A percentile compares a stretch with the other conserved stretches of the same genome.
Evolutionary conservation across 1,284 basidiomycete species (phyloP).

Genomic region (Trichosporon sp.): DNA sequence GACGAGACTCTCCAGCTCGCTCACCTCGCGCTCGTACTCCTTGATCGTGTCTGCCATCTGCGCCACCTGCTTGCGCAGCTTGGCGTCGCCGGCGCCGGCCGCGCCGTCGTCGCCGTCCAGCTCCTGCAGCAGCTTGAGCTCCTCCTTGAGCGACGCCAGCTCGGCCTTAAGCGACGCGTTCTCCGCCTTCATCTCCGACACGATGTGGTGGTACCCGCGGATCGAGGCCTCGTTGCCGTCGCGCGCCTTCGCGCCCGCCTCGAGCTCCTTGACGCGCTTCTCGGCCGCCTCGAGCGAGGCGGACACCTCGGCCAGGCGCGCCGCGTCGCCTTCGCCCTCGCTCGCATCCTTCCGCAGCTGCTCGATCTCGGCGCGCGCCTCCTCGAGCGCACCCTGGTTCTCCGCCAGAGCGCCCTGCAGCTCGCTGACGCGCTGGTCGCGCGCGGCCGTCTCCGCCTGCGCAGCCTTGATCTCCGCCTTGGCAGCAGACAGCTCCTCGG

Average conservation of each 20-base stretch:
- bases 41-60: conserved; percentile 34
- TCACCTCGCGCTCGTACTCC: conserved; percentile 79
- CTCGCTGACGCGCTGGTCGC: conserved; percentile 66
- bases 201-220: conserved; percentile 60
- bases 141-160: conserved; percentile 66
- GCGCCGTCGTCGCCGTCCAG: conserved; percentile 19
- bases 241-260: conserved; percentile 15
- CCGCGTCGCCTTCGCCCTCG: conserved; percentile 1
- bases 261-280: neutral
- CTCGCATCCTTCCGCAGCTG: conserved; percentile 9
- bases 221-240: conserved; percentile 38
- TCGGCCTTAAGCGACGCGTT: conserved; percentile 62
- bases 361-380: conserved; percentile 88
- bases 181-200: conserved; percentile 81
- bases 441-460: conserved; percentile 60
- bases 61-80: conserved; percentile 27
- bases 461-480: conserved; percentile 62
- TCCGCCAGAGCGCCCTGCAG: conserved; percentile 83
- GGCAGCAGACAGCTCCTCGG: conserved; percentile 62
- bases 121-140: conserved; percentile 56
- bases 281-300: neutral
- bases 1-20: conserved; percentile 79
- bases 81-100: conserved; percentile 29
- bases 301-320: neutral
- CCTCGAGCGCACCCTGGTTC: conserved; percentile 81